Evolutionary conservation across 768 basidiomycete species (phyloP).

Genomic region (Lactifluus subvellereus): DNA sequence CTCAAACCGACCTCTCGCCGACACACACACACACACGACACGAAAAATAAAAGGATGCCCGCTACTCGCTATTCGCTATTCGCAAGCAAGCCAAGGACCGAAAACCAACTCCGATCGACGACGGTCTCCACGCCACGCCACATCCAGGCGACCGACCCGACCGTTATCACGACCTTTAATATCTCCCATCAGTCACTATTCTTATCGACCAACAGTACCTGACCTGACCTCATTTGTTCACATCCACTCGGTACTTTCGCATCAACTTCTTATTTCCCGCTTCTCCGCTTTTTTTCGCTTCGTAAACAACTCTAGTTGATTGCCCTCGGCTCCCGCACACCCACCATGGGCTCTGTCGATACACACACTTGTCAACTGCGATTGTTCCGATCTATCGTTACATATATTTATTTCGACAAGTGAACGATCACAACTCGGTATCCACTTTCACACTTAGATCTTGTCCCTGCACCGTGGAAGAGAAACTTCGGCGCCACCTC

Average conservation of each 20-base stretch:
- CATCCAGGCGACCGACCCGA: neutral
- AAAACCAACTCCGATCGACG: slow-evolving; percentile 15
- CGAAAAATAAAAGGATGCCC: no score
- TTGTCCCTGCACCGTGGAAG: neutral
- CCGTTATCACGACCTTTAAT: slow-evolving; percentile 1
- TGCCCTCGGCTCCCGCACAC: no score
- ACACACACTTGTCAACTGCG: neutral
- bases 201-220: neutral
- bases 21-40: no score
- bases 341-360: neutral
- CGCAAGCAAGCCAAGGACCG: neutral
- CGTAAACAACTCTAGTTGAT: no score
- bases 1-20: no score
- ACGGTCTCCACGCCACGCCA: slow-evolving; percentile 13
- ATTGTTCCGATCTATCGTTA: no score
- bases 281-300: neutral
- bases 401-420: no score
- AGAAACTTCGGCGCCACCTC: slow-evolving; percentile 8
- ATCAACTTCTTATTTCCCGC: neutral
- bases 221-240: no score
- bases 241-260: no score
- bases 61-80: no score
- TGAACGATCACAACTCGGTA: neutral
- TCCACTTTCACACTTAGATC: neutral
- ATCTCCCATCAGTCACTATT: neutral